These are phyloP conservation scores for Pseudoneurospora amorphoporcata DNA, from an alignment of 495 filamentous ascomycete genomes.

Conservation along the genomic window DNA sequence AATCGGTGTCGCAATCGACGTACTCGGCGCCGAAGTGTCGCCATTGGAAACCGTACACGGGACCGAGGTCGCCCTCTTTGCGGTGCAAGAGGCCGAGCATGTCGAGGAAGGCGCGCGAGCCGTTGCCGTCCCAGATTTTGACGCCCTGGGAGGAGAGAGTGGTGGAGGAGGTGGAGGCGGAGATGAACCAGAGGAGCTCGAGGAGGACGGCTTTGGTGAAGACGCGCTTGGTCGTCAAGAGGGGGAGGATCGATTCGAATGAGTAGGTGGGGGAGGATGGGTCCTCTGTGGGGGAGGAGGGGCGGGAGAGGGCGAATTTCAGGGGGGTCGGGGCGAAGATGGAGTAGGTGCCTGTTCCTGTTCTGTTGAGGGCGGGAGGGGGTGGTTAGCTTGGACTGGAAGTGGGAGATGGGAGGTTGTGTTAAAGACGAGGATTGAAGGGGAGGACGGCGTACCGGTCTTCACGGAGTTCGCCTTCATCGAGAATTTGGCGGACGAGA, in stretches of 20 bases:
- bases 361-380: slow-evolving; percentile 36
- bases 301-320: slow-evolving; percentile 59
- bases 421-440: not conserved
- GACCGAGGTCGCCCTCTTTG: slow-evolving; percentile 79
- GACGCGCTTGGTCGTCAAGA: slow-evolving; percentile 94
- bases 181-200: slow-evolving; percentile 95
- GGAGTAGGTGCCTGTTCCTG: slow-evolving; percentile 84
- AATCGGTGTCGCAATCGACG: slow-evolving; percentile 66
- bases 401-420: not conserved
- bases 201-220: slow-evolving; percentile 83
- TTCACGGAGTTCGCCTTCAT: slow-evolving; percentile 19
- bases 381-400: not conserved
- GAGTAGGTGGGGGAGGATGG: slow-evolving; percentile 29
- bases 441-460: slow-evolving; percentile 12
- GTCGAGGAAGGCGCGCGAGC: slow-evolving; percentile 81
- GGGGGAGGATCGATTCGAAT: slow-evolving; percentile 60
- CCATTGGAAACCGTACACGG: slow-evolving; percentile 99
- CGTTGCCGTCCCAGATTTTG: slow-evolving; percentile 98
- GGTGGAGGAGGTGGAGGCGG: slow-evolving; percentile 65
- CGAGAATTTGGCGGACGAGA: slow-evolving; percentile 20
- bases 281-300: not conserved
- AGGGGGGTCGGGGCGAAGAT: slow-evolving; percentile 79
- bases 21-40: slow-evolving; percentile 94
- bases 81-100: slow-evolving; percentile 67
- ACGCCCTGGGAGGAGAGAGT: slow-evolving; percentile 66